A percentile compares a stretch with the other conserved stretches of the same genome.
phyloP scores from a whole-genome alignment of 2,329 filamentous ascomycete species.

The Verticillium albo-atrum region DNA sequence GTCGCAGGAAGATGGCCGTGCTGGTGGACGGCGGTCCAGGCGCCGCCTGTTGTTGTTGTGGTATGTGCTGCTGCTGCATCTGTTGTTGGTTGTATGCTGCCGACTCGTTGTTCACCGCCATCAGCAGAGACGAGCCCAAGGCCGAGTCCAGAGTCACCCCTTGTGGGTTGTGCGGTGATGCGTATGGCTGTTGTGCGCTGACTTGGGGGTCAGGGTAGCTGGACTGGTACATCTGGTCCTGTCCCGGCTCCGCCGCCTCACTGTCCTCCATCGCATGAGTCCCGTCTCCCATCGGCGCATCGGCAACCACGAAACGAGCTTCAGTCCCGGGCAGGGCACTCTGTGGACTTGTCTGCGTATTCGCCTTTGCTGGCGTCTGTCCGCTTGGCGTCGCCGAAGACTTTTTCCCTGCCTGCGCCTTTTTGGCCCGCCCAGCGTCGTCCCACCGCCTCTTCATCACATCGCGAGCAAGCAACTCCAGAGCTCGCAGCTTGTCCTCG shows the following conservation, averaged over 20 bases:
- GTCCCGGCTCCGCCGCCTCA: neutral
- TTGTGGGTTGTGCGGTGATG: neutral
- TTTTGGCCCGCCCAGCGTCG: conserved; percentile 42
- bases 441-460: conserved; percentile 74
- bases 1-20: conserved; percentile 64
- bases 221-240: neutral
- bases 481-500: conserved; percentile 53
- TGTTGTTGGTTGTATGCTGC: conserved; percentile 27
- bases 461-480: conserved; percentile 70
- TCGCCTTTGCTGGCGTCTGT: neutral
- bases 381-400: neutral
- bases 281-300: neutral
- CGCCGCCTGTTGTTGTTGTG: conserved; percentile 7
- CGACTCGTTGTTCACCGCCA: conserved; percentile 30
- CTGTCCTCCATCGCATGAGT: conserved; percentile 7
- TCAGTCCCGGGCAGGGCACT: neutral
- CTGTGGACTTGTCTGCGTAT: neutral
- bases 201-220: neutral
- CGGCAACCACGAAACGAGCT: neutral
- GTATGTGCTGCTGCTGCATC: conserved; percentile 19
- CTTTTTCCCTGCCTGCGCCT: conserved; percentile 12
- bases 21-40: conserved; percentile 15
- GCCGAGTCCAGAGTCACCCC: conserved; percentile 25
- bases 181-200: neutral
- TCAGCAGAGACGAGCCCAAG: conserved; percentile 32